Conservation (phyloP, 176 grass and related monocot species). For the Musa acuminata region DNA sequence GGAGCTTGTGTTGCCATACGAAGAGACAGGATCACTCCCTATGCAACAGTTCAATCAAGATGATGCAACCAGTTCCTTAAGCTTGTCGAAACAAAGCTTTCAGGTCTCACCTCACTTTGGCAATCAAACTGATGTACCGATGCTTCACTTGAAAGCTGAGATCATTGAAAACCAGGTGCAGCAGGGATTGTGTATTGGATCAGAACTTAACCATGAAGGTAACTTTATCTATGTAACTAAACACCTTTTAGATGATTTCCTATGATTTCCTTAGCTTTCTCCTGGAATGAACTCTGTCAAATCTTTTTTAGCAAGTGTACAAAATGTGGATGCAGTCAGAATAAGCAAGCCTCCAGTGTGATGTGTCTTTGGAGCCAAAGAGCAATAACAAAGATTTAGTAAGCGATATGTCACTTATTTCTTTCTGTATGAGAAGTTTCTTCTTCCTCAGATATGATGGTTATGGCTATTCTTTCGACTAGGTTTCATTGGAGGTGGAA, state of each 20-base stretch:
- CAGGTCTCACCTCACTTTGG: no score
- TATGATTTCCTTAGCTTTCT: neutral
- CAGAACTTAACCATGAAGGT: neutral
- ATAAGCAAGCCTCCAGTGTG: neutral
- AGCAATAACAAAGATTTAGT: neutral
- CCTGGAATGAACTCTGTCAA: neutral
- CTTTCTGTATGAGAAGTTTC: neutral
- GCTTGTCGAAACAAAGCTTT: neutral
- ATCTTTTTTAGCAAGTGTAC: neutral
- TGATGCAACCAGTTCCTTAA: slow-evolving; percentile 23
- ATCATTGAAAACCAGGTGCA: neutral
- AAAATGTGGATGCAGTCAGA: neutral
- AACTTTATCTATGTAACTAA: neutral
- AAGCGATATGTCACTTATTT: neutral
- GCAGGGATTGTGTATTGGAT: neutral
- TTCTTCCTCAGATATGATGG: neutral
- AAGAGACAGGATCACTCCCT: slow-evolving; percentile 20
- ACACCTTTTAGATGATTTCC: neutral
- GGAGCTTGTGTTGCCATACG: slow-evolving; percentile 22
- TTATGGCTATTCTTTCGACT: neutral
- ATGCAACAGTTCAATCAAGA: slow-evolving; percentile 33
- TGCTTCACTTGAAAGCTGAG: neutral
- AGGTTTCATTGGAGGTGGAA: no score
- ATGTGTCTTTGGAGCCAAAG: neutral
- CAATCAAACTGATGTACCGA: neutral